Conservation (phyloP, 768 basidiomycete species). For the Hysterangium stoloniferum region DNA sequence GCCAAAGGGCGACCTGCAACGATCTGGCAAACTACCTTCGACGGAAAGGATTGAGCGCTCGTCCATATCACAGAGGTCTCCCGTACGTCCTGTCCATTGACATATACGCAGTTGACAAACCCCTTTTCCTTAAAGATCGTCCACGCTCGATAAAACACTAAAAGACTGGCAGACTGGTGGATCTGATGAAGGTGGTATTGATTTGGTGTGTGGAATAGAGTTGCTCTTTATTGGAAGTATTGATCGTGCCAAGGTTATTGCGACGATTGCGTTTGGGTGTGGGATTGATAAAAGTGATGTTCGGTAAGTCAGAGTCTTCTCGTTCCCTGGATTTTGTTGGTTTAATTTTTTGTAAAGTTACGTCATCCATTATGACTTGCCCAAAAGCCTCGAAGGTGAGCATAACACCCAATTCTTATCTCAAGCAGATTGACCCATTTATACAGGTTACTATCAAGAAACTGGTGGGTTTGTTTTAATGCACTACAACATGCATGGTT, state of each 20-base stretch:
- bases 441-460: conserved; percentile 77
- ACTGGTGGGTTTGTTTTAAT: conserved; percentile 43
- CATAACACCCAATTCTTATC: neutral
- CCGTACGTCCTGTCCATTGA: conserved; percentile 31
- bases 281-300: conserved; percentile 82
- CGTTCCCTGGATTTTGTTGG: neutral
- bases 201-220: conserved; percentile 44
- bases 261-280: conserved; percentile 80
- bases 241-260: conserved; percentile 45
- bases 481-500: neutral
- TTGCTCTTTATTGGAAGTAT: neutral
- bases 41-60: conserved; percentile 55
- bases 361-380: conserved; percentile 75
- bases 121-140: conserved; percentile 28
- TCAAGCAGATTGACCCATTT: conserved; percentile 6
- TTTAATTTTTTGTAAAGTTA: conserved; percentile 35
- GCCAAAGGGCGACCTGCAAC: conserved; percentile 59
- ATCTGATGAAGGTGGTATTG: conserved; percentile 43
- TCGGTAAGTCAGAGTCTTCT: conserved; percentile 31
- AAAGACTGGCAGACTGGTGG: conserved; percentile 54
- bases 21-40: conserved; percentile 57
- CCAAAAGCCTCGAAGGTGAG: conserved; percentile 76
- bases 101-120: neutral
- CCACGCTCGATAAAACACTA: conserved; percentile 43
- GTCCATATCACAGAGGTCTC: conserved; percentile 71